A percentile compares a stretch with the other conserved stretches of the same genome.
phyloP scores from a whole-genome alignment of 1,284 basidiomycete species.

The Malassezia sp. region DNA sequence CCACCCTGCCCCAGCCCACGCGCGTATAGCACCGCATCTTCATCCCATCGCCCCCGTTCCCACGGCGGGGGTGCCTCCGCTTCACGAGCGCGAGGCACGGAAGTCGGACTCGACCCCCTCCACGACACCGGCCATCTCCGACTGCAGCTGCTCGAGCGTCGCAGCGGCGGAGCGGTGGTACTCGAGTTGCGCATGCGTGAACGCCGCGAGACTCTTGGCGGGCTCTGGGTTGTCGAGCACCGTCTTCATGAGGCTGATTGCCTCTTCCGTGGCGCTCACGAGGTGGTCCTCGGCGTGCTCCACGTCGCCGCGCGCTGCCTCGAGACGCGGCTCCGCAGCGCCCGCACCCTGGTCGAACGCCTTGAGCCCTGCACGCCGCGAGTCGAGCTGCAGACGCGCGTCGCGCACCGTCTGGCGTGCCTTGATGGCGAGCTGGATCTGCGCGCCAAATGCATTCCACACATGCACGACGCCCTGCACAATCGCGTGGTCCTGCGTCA shows the following conservation, averaged over 20 bases:
- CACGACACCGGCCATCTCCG: constrained; percentile 77
- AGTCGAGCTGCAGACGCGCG: constrained; percentile 42
- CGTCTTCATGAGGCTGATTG: constrained; percentile 94
- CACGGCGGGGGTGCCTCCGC: too few relatives aligned
- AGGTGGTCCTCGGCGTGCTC: constrained; percentile 51
- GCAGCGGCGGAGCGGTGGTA: constrained; percentile 77
- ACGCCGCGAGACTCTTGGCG: constrained; percentile 78
- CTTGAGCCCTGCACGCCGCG: constrained; percentile 40
- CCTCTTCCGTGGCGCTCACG: constrained; percentile 92
- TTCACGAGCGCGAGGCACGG: constrained; percentile 50
- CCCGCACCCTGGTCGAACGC: constrained; percentile 24
- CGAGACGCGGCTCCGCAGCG: constrained; percentile 24
- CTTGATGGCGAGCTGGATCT: constrained; percentile 42
- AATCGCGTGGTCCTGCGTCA: constrained; percentile 70
- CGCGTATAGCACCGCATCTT: too few relatives aligned
- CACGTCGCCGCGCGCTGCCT: constrained; percentile 32
- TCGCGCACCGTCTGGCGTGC: constrained; percentile 40
- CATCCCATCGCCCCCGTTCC: too few relatives aligned
- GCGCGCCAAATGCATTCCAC: constrained; percentile 53
- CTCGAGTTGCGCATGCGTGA: constrained; percentile 77
- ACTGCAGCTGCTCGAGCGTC: constrained; percentile 55
- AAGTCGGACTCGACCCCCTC: constrained; percentile 83
- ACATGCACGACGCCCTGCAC: constrained; percentile 66
- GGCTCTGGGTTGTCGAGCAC: constrained; percentile 96
- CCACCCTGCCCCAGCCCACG: too few relatives aligned